phyloP scores from a whole-genome alignment of 2,329 filamentous ascomycete genomes.

The Pyricularia grisea region DNA sequence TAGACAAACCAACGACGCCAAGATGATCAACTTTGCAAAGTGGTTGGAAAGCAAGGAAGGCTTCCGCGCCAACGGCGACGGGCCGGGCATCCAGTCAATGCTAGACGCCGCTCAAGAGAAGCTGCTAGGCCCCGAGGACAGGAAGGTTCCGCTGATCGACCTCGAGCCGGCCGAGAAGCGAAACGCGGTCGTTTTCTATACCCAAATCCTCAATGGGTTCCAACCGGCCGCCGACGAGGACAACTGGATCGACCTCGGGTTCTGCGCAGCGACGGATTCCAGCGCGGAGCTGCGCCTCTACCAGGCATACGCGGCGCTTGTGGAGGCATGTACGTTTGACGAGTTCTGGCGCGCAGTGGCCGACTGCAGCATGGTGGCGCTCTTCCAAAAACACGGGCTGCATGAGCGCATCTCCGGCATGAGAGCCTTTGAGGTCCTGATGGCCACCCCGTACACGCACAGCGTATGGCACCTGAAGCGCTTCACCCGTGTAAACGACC shows the following conservation, averaged over 20 bases:
- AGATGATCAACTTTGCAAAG: neutral
- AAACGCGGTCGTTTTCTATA: neutral
- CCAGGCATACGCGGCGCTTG: too few relatives aligned
- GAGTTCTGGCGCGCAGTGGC: neutral
- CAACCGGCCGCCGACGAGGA: neutral
- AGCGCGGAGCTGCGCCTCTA: too few relatives aligned
- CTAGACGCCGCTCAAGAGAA: neutral
- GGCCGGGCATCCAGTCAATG: neutral
- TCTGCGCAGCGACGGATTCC: neutral
- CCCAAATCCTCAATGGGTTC: neutral
- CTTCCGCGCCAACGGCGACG: too few relatives aligned
- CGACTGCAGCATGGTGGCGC: neutral
- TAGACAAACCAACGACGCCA: neutral
- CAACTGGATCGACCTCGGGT: neutral
- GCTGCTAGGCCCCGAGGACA: neutral
- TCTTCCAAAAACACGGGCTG: neutral
- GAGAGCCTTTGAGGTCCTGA: neutral
- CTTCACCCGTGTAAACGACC: too few relatives aligned
- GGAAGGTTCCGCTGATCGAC: neutral
- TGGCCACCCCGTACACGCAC: neutral
- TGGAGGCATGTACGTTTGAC: neutral
- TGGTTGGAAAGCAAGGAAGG: too few relatives aligned
- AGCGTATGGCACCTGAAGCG: neutral
- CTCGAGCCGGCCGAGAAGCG: neutral
- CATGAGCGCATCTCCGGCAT: neutral